Evolutionary conservation across 192 early-diverging fungal species (phyloP), one percentile per base, ranked within the genome.

Genomic region (Coemansia sp.): DNA sequence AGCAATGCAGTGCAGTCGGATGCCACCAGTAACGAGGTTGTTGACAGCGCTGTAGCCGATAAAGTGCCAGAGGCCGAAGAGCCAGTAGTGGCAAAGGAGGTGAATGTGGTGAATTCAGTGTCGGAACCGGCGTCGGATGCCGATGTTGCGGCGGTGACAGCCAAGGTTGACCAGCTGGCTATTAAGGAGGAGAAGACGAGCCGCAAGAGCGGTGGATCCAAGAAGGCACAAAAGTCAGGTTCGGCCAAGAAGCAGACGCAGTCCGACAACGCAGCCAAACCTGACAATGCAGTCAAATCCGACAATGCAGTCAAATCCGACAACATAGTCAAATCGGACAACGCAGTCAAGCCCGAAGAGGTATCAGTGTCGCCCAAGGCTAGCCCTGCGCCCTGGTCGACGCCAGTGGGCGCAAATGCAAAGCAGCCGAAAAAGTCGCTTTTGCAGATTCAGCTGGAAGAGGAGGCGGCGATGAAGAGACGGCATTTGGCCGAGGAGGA

Each of bases 381-480:
- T 9, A 74, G 28, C 21, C 62, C 75, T 4, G 75, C 75, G 28
- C 75, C 75, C 1, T 78, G 75, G 75, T 78, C 75, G 22, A 69
- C 63, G 34, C 42, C 52, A 17, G 25, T 64, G 1, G 26, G 53
- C 42, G 10, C 62, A 31, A 69, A 61, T 51, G 38, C 37, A 15
- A 78, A 71, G 25, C 59, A 68, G 66, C 77, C 77, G n/a, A 74
- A 74, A 40, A 80, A 80, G 52, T 71, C 77, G 31, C 59, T 82
- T 14, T 42, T 78, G 65, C 74, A 82, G 59, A 82, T 82, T 19
- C 81, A 82, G 65, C 72, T 74, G 48, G 81, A 82, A 31, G 75
- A 82, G 49, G 74, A 82, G 54, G 72, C 64, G 31, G 66, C 68
- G 1, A 58, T 52, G 38, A 64, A 64, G 49, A 68, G 60, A 38